Evolutionary conservation across 345 rosid genomes (phyloP).

Genomic region (Sisymbrium irio): DNA sequence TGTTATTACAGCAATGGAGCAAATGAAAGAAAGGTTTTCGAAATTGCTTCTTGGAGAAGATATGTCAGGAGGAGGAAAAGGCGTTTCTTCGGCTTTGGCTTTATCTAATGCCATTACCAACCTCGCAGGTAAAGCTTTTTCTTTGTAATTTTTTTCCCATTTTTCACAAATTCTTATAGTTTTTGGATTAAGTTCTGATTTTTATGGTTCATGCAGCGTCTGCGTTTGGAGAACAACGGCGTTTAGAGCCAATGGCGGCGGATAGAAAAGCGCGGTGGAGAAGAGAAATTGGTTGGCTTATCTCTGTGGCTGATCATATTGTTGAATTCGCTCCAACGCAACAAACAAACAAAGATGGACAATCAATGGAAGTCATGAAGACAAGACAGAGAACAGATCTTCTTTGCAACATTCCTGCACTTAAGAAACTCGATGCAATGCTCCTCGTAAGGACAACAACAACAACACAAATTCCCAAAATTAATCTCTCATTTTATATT

Average conservation of each 20-base stretch:
- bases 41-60: conserved; percentile 74
- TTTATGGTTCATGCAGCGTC: conserved; percentile 30
- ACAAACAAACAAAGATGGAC: conserved; percentile 58
- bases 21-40: conserved; percentile 62
- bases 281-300: conserved; percentile 65
- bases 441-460: conserved; percentile 60
- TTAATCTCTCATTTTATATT: not conserved
- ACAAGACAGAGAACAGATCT: conserved; percentile 83
- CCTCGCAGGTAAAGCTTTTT: conserved; percentile 37
- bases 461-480: not conserved
- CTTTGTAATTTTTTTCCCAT: too few species aligned
- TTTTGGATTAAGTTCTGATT: not conserved
- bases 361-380: conserved; percentile 72
- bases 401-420: conserved; percentile 88
- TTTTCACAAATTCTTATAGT: not conserved
- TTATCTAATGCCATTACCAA: conserved; percentile 57
- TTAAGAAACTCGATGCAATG: conserved; percentile 93
- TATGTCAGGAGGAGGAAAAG: conserved; percentile 83
- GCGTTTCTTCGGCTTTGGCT: conserved; percentile 78
- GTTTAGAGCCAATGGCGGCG: conserved; percentile 60
- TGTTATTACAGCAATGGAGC: conserved; percentile 48
- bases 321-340: conserved; percentile 69
- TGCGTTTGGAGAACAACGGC: conserved; percentile 48
- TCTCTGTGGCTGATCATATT: conserved; percentile 63
- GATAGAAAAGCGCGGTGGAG: conserved; percentile 63